Percentiles rank a stretch among this genome's conserved stretches.
Evolutionary conservation across 169 alveolate genomes (phyloP).

Genomic region (Perkinsus olseni): DNA sequence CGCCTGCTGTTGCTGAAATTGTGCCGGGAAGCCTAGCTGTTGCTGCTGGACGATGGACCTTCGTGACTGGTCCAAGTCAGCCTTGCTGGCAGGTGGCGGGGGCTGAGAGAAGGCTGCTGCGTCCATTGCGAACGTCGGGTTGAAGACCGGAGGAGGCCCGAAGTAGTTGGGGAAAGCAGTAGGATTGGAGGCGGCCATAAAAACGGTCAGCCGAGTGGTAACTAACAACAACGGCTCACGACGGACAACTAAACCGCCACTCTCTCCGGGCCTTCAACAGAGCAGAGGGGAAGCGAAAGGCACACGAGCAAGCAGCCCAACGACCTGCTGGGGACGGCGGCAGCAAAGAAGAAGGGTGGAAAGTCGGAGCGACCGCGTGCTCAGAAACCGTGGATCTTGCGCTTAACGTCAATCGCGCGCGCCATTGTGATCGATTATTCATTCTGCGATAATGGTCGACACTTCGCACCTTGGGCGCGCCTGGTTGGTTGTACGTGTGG

Average conservation of each 20-base stretch:
- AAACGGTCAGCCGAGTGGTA: background rate
- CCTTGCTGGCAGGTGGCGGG: background rate
- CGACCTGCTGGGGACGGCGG: background rate
- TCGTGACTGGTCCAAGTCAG: background rate
- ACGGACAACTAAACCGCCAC: background rate
- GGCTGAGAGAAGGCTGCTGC: background rate
- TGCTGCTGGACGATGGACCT: background rate
- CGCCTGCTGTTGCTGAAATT: too few relatives aligned
- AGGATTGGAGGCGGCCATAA: background rate
- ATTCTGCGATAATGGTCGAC: background rate
- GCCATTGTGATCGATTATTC: background rate
- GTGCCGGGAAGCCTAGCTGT: background rate
- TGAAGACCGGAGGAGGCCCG: background rate
- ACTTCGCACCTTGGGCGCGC: background rate
- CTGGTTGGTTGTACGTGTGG: too few relatives aligned
- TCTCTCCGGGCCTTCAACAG: background rate
- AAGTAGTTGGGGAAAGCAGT: background rate
- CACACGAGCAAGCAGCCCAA: background rate
- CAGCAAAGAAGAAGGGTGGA: background rate
- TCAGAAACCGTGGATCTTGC: background rate
- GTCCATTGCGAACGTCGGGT: too few relatives aligned
- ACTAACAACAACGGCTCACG: background rate
- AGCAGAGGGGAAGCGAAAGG: background rate
- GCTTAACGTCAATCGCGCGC: background rate
- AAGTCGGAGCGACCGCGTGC: background rate